These are phyloP conservation scores for Colletotrichum noveboracense DNA, from an alignment of 2,329 filamentous ascomycete genomes.

Conservation along the genomic window DNA sequence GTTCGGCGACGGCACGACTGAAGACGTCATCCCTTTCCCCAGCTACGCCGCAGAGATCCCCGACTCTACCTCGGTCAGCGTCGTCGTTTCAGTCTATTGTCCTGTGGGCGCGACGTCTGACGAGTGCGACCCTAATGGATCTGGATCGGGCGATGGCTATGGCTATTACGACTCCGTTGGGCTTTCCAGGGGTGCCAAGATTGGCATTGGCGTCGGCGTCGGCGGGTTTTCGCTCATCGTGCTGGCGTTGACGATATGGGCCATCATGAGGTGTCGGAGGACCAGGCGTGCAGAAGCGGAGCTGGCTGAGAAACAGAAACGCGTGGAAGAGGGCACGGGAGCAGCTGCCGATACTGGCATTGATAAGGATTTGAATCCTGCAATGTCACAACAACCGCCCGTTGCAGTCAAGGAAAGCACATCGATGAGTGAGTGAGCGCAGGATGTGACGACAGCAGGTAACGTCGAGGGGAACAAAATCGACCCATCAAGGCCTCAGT, in stretches of 20 bases:
- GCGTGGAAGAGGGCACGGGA: background rate
- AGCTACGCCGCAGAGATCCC: conserved; percentile 29
- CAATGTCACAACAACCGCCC: background rate
- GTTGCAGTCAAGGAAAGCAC: background rate
- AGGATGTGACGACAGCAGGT: background rate
- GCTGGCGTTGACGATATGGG: background rate
- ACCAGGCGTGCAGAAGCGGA: background rate
- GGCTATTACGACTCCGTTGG: background rate
- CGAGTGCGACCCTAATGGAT: background rate
- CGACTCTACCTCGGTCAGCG: conserved; percentile 21
- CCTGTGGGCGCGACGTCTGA: background rate
- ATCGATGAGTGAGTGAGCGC: background rate
- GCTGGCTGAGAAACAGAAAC: background rate
- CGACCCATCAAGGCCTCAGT: background rate
- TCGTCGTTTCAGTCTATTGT: background rate
- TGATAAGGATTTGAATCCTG: background rate
- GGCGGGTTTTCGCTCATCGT: background rate
- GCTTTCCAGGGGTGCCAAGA: background rate
- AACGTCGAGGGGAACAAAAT: background rate
- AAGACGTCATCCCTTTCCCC: conserved; percentile 31
- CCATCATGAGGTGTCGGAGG: background rate
- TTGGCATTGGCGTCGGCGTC: background rate
- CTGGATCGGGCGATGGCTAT: background rate
- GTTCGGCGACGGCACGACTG: conserved; percentile 21
- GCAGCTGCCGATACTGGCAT: background rate